Percentiles rank a stretch among this genome's conserved stretches.
These are phyloP conservation scores for Apium graveolens DNA, from an alignment of 129 eudicot genomes.

Conservation along the genomic window DNA sequence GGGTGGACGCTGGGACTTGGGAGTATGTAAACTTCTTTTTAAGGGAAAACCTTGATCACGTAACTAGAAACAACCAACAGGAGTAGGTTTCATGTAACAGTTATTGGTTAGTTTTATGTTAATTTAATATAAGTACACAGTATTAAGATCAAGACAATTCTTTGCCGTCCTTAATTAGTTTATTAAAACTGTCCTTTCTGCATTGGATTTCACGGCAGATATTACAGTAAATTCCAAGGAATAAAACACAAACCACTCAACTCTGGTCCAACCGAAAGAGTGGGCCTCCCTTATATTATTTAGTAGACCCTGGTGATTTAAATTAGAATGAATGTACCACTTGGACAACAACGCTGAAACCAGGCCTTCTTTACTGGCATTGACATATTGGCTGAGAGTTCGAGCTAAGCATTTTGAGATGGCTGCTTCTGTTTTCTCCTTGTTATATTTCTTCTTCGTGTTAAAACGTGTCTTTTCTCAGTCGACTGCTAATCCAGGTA, in stretches of 20 bases:
- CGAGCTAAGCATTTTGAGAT: background rate
- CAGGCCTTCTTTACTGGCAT: background rate
- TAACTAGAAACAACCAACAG: background rate
- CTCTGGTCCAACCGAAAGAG: background rate
- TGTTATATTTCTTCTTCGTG: conserved; percentile 28
- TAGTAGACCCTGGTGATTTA: background rate
- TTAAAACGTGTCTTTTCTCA: conserved; percentile 25
- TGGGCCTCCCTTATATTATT: background rate
- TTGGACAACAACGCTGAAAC: background rate
- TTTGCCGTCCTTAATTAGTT: background rate
- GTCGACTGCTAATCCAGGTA: conserved; percentile 22
- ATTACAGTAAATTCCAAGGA: background rate
- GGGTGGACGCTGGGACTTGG: background rate
- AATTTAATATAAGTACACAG: background rate
- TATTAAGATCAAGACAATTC: background rate
- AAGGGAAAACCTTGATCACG: background rate
- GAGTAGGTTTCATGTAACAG: background rate
- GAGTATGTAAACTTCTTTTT: background rate
- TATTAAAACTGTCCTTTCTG: background rate
- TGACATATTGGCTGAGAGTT: background rate
- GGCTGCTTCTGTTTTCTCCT: background rate
- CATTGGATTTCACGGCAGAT: background rate
- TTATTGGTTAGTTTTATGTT: background rate
- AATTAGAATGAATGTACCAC: background rate
- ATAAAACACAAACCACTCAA: background rate